Base-by-base conservation (phyloP, 192 early-diverging fungal genomes). In the Spinellus fusiger region DNA sequence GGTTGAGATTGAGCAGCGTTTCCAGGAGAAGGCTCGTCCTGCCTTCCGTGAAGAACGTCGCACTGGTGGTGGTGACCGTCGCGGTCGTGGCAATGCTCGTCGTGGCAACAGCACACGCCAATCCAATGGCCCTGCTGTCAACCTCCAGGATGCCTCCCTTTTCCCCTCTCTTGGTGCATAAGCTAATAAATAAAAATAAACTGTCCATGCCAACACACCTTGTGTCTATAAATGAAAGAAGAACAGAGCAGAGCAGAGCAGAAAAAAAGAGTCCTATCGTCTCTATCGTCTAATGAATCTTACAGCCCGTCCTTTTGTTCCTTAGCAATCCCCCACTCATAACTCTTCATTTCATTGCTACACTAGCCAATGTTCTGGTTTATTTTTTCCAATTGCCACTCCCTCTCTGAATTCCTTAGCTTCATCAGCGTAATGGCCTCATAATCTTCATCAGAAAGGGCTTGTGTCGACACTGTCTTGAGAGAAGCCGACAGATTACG, bases 1-100 rank as follows among this genome's bases (percentile, higher is more conserved):
- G 49, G 75, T 90, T 35, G 85, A 82, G 62, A 86, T 94, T 50
- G 89, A 93, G 75, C 88, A 87, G 73, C 81, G 84, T 62, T 94
- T 93, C 75, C 78, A 73, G 28, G 88, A 93, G 38, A 76, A 80
- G 64, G 66, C 78, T 54, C 85, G 84, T 56, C 78, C 78, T 61
- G 85, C 80, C 35, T 81, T 81, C 81, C 77, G 75, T 56, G 74
- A 78, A 29, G 77, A 68, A 48, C 65, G 70, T 40, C 69, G 75
- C 62, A 71, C 74, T 50, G 64, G 77, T 33, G 62, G 73, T 55
- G 77, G 80, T 59, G 64, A 71, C 33, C 72, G 68, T 47, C 47
- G 73, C 46, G 61, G 70, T 58, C 69, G 78, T 56, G 75, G 74
- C 66, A 65, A 68, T 40, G 64, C 53, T 27, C 65, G 75, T 68